These are phyloP conservation scores for Podaxis sp. DNA, from an alignment of 768 basidiomycete genomes.

Conservation along the genomic window DNA sequence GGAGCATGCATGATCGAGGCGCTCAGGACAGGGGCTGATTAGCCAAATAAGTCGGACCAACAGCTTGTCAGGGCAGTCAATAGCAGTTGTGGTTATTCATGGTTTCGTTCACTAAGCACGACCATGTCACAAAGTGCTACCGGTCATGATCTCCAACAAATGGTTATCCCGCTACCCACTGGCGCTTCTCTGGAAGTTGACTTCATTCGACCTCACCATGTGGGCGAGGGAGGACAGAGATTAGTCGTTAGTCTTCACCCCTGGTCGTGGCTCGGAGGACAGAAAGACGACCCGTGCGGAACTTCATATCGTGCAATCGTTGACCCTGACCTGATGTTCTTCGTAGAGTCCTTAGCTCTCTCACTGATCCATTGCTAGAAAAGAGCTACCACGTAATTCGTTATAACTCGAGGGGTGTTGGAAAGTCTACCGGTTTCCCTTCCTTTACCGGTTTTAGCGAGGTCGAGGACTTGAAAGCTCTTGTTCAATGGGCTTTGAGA, in stretches of 20 bases:
- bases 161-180: conserved; percentile 22
- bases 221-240: conserved; percentile 25
- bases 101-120: neutral
- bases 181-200: conserved; percentile 42
- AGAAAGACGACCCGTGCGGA: conserved; percentile 72
- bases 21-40: neutral
- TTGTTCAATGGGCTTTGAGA: conserved; percentile 52
- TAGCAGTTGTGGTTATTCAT: neutral
- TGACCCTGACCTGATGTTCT: conserved; percentile 12
- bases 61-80: neutral
- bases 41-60: neutral
- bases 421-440: conserved; percentile 65
- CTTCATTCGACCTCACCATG: conserved; percentile 23
- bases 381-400: conserved; percentile 54
- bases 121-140: conserved; percentile 1
- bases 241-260: conserved; percentile 76
- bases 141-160: neutral
- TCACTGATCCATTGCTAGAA: conserved; percentile 37
- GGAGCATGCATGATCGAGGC: too few species aligned
- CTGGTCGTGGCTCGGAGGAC: conserved; percentile 82
- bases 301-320: neutral
- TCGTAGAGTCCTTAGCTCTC: conserved; percentile 39
- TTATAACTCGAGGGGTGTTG: conserved; percentile 79
- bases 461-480: conserved; percentile 60
- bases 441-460: conserved; percentile 72